Conservation (phyloP, 768 basidiomycete genomes). For the Lactarius psammicola region DNA sequence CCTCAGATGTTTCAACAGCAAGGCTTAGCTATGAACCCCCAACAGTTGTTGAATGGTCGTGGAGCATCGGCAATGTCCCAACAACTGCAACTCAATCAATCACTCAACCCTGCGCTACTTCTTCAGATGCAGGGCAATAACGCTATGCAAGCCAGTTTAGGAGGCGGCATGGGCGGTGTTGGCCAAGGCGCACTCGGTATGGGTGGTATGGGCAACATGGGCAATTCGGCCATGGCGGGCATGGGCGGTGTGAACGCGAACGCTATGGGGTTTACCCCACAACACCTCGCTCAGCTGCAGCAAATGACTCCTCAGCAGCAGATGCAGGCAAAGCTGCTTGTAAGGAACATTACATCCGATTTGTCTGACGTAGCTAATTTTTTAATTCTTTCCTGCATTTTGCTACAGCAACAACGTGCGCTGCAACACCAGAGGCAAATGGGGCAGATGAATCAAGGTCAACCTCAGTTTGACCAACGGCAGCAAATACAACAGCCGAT, state of each 20-base stretch:
- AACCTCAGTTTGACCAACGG: slow-evolving; percentile 27
- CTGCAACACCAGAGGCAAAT: slow-evolving; percentile 30
- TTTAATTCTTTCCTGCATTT: background rate
- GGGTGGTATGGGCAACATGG: slow-evolving; percentile 22
- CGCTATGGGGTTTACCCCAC: slow-evolving; percentile 19
- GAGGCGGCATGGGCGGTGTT: slow-evolving; percentile 27
- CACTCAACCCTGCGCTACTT: slow-evolving; percentile 27
- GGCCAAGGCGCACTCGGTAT: slow-evolving; percentile 29
- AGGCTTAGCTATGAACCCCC: slow-evolving; percentile 22
- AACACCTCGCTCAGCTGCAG: slow-evolving; percentile 26
- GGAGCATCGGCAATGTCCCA: slow-evolving; percentile 18
- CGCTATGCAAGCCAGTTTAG: slow-evolving; percentile 22
- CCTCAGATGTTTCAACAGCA: slow-evolving; percentile 28
- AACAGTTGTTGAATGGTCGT: slow-evolving; percentile 26
- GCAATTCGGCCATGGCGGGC: slow-evolving; percentile 19
- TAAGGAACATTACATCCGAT: slow-evolving; percentile 3
- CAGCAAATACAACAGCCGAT: slow-evolving; percentile 26
- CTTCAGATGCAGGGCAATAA: slow-evolving; percentile 23
- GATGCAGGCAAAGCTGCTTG: slow-evolving; percentile 20
- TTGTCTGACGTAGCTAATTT: slow-evolving; percentile 1
- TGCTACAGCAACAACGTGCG: slow-evolving; percentile 21
- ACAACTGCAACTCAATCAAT: slow-evolving; percentile 25
- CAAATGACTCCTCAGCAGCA: slow-evolving; percentile 26
- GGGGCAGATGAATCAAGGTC: slow-evolving; percentile 27
- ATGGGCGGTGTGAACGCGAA: slow-evolving; percentile 28